Base-by-base conservation (phyloP, 1,284 basidiomycete species). In the Moesziomyces antarcticus region DNA sequence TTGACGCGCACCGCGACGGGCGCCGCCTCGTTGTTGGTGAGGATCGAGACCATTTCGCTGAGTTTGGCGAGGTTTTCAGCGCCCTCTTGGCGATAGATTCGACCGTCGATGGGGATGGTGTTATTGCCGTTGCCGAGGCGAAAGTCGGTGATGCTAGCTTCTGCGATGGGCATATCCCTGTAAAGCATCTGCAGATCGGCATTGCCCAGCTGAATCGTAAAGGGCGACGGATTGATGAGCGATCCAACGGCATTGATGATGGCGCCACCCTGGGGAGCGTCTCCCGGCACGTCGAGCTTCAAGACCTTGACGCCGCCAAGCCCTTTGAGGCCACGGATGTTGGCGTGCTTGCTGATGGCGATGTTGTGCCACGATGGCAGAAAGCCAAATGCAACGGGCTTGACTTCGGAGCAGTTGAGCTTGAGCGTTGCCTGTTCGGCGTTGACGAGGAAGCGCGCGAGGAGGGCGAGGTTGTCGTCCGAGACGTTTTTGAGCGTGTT, bases 191-290 rank as follows among this genome's bases (percentile, higher is more conserved):
- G 87, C 73, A 92, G 89, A 7, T 88, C 84, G 10, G 91, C 88
- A 1, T 88, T 89, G 25, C 91, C 91, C 33, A 92, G 86, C 78
- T 89, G 85, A 53, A 92, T 86, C 22, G 87, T 85, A 78, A 92
- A 92, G 1, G 91, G 89, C 88, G 90, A 91, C 21, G 88, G 87
- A 78, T 92, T 92, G 33, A 80, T 86, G 50, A 92, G 79, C 51
- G 85, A 79, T 0, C 89, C 91, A 3, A 86, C 84, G 10, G 90
- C 88, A 35, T 86, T 75, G 71, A 90, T 90, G 75, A 90, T 85
- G 75, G 92, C 90, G 21, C 91, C 91, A 41, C 90, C 90, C 0
- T 84, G 85, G 2, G 89, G 88, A 81, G 88, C 87, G 76, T 92
- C 91, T 42, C 88, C 88, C 0, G 91, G 91, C 13, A 92, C 85